These are phyloP conservation scores for Arachnomyces sp. DNA, from an alignment of 2,329 filamentous ascomycete species.

Conservation along the genomic window DNA sequence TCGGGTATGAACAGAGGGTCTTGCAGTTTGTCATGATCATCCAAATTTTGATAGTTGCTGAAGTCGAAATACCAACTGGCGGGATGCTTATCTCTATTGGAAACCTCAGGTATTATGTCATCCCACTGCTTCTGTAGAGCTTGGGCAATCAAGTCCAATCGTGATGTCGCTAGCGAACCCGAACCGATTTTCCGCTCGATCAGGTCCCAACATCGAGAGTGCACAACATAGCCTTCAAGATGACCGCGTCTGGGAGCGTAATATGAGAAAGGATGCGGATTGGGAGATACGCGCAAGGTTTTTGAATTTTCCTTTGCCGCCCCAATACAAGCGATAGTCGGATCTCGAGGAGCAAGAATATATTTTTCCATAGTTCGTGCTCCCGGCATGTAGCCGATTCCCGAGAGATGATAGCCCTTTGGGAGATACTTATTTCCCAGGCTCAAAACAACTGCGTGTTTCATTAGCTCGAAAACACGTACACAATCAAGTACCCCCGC, in stretches of 20 bases:
- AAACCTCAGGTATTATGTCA: background rate
- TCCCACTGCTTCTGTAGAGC: background rate
- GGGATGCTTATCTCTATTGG: too few species aligned
- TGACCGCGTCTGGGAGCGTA: background rate
- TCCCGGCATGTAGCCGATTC: background rate
- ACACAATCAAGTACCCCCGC: background rate
- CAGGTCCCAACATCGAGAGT: constrained; percentile 2
- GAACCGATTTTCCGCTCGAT: background rate
- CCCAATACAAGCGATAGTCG: background rate
- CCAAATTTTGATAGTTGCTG: background rate
- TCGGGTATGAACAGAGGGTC: constrained; percentile 3
- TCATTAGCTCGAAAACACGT: background rate
- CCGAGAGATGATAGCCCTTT: background rate
- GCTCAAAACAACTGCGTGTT: background rate
- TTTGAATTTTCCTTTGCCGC: background rate
- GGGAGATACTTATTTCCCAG: background rate
- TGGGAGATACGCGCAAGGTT: background rate
- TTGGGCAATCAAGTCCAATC: background rate
- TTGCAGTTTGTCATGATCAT: background rate
- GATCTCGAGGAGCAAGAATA: background rate
- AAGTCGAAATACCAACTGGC: too few species aligned
- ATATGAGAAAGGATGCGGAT: background rate
- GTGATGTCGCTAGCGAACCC: background rate
- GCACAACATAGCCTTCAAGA: background rate
- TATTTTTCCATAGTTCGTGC: background rate